Percentiles rank a stretch among this genome's conserved stretches.
Conservation (phyloP, 1,139 yeast species). For the Yamadazyma diddensiae region DNA sequence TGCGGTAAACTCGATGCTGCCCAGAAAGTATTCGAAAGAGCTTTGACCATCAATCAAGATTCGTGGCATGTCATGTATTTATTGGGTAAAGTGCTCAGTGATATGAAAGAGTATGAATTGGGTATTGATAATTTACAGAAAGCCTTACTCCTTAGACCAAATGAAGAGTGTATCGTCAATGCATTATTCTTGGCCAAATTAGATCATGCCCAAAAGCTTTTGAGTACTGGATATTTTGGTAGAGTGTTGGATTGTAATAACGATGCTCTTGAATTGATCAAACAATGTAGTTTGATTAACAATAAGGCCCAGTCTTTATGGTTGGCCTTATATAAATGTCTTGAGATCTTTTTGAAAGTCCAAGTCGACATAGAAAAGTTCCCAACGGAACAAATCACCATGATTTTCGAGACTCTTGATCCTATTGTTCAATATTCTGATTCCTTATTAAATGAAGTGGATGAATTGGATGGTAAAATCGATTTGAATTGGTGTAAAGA, state of each 20-base stretch:
- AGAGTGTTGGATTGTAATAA: conserved; percentile 41
- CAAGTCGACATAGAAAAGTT: conserved; percentile 40
- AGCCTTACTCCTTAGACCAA: conserved; percentile 43
- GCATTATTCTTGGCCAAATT: conserved; percentile 59
- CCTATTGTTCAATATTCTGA: conserved; percentile 46
- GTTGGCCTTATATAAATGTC: conserved; percentile 51
- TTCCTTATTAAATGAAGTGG: conserved; percentile 30
- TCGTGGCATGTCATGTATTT: conserved; percentile 63
- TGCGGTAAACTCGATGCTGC: conserved; percentile 90
- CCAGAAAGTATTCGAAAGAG: conserved; percentile 71
- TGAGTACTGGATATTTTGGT: conserved; percentile 63
- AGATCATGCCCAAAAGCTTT: conserved; percentile 50
- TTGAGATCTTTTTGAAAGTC: conserved; percentile 43
- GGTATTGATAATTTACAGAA: conserved; percentile 31
- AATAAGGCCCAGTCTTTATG: conserved; percentile 47
- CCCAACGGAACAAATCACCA: conserved; percentile 41
- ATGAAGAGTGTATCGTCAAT: conserved; percentile 55
- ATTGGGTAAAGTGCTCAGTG: conserved; percentile 59
- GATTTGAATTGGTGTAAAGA: conserved; percentile 12
- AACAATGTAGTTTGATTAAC: conserved; percentile 36
- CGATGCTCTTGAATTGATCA: conserved; percentile 51
- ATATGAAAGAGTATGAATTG: conserved; percentile 36
- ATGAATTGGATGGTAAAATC: conserved; percentile 9
- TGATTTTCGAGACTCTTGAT: conserved; percentile 24
- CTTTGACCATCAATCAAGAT: conserved; percentile 44